These are phyloP conservation scores for Apophysomyces variabilis DNA, from an alignment of 371 early-diverging fungal species.

Conservation along the genomic window DNA sequence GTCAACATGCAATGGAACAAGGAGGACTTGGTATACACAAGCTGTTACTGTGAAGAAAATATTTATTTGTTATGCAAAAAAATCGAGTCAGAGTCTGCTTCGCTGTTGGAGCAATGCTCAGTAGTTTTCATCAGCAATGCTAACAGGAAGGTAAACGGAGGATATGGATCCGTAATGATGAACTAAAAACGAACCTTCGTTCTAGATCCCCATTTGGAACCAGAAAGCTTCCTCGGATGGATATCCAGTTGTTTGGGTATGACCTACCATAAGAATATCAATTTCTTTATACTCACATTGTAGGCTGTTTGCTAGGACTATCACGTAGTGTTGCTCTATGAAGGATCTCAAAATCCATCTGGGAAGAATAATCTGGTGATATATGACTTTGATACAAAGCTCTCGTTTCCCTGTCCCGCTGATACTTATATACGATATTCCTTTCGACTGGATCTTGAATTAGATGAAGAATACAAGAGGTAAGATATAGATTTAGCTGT, in stretches of 20 bases:
- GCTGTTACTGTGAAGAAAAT: conserved; percentile 53
- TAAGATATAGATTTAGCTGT: neutral
- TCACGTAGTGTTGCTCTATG: conserved; percentile 40
- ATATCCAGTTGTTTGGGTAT: conserved; percentile 47
- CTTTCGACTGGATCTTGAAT: conserved; percentile 32
- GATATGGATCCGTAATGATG: no score
- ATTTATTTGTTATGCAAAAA: conserved; percentile 42
- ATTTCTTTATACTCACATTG: no score
- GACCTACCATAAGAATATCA: neutral
- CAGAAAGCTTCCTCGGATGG: conserved; percentile 28
- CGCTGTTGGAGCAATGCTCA: conserved; percentile 21
- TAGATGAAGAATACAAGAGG: conserved; percentile 32
- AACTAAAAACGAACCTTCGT: no score
- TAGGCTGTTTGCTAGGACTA: conserved; percentile 35
- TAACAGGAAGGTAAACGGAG: neutral
- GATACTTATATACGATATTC: conserved; percentile 28
- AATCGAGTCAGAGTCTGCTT: conserved; percentile 20
- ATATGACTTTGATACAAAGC: conserved; percentile 43
- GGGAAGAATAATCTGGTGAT: conserved; percentile 16
- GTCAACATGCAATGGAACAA: conserved; percentile 2
- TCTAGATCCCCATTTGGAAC: conserved; percentile 40
- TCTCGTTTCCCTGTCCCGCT: conserved; percentile 41
- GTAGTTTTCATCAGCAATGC: conserved; percentile 50
- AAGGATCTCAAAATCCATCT: neutral
- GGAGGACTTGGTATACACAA: conserved; percentile 34